These are phyloP conservation scores for Pseudocercospora crystallina DNA, from an alignment of 2,329 filamentous ascomycete genomes.

Conservation along the genomic window DNA sequence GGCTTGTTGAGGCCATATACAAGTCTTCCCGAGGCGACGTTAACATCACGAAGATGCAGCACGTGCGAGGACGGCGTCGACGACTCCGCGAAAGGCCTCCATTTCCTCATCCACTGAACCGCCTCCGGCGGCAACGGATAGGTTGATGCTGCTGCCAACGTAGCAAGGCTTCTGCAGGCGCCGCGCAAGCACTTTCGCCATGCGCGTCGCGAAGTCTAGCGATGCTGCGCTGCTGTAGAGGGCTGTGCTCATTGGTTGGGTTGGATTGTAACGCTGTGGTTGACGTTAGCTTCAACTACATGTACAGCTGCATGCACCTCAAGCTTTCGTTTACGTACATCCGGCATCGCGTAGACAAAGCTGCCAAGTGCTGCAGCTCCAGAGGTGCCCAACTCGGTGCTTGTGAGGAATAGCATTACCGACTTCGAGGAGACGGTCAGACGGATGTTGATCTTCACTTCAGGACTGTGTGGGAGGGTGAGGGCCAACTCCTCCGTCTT, in stretches of 20 bases:
- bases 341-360: constrained; percentile 89
- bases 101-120: constrained; percentile 91
- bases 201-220: constrained; percentile 79
- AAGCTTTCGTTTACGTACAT: constrained; percentile 56
- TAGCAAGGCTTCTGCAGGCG: constrained; percentile 76
- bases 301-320: background rate
- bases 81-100: constrained; percentile 75
- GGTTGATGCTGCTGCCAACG: constrained; percentile 82
- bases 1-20: too few species aligned
- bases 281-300: background rate
- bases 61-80: constrained; percentile 62
- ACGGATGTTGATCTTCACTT: constrained; percentile 60
- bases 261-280: constrained; percentile 40
- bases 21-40: too few species aligned
- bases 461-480: constrained; percentile 56
- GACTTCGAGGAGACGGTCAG: constrained; percentile 55
- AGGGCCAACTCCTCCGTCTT: constrained; percentile 57
- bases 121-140: constrained; percentile 71
- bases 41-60: background rate
- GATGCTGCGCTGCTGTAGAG: constrained; percentile 75
- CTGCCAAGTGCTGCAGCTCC: constrained; percentile 67
- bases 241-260: constrained; percentile 72
- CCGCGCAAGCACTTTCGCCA: constrained; percentile 80
- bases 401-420: constrained; percentile 58
- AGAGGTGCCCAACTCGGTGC: constrained; percentile 44